Evolutionary conservation across 202 grass and related monocot species (phyloP), one percentile per base, ranked within the genome.

Genomic region (Musa balbisiana): DNA sequence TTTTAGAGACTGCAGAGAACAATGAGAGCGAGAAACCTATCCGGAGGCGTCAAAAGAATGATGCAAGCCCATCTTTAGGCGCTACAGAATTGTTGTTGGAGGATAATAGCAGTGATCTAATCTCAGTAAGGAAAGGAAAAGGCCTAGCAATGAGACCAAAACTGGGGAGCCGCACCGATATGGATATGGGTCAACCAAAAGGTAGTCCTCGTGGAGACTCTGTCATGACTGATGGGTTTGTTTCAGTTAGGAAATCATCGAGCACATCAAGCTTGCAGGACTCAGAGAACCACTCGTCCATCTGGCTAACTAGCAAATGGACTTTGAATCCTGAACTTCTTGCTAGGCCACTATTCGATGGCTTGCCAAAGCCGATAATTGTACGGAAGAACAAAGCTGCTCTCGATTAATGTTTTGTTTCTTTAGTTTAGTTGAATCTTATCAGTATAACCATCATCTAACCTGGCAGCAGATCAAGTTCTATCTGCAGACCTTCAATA

Each of bases 261-360:
- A 97, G 90, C 86, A 91, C 93, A 56, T 91, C 93, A 8, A 87
- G 82, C 73, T 91, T 97, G 83, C 93, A 91, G 83, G 90, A 97
- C 51, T 82, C 90, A 21, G 90, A 89, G 49, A 89, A 71, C 73
- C 22, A 14, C 62, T 80, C 85, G 67, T 90, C 81, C 27, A 59
- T 71, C 22, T 71, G 77, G 77, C 50, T 49, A 77, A 67, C 49
- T 24, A 77, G 62, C 75, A 77, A 52, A 23, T 67, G 75, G 75
- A 77, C 13, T 67, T 53, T 54, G 62, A 77, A 77, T 29, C 62
- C 62, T 53, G 75, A 77, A 52, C 23, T 24, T 53, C 49, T 77
- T 67, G 75, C 75, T 13, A 53, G 62, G 59, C 75, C 75, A 53
- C 62, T 67, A 16, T 77, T 77, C 54, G 75, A 77, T 77, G 75